Base-by-base conservation (phyloP, 1,139 yeast genomes). In the Suhomyces panamericanus region DNA sequence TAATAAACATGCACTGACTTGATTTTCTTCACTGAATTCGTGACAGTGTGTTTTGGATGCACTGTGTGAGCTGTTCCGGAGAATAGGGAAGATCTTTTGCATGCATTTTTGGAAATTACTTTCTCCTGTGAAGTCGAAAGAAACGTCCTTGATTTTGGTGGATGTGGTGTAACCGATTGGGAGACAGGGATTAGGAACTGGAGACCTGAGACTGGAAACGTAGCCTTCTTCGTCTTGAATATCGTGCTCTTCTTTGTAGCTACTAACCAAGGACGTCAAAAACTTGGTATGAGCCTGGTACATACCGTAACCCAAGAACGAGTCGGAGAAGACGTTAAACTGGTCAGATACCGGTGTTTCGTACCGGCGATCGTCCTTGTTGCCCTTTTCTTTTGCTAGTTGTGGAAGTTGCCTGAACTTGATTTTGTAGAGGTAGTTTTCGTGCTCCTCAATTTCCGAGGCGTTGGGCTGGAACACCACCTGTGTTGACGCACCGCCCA, bases 401-500 rank as follows among this genome's bases (percentile, higher is more conserved):
- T 10, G 31, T 0, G 72, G 73, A 15, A 77, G 52, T 14, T 73
- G 66, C 28, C 78, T 67, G 37, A 87, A 64, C 15, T 71, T 69
- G 2, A 87, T 63, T 32, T 68, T 67, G 56, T 77, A 80, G 45
- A 87, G 62, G 41, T 78, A 79, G 44, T 81, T 80, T 42, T 69
- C 61, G 53, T 83, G 85, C 45, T 78, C 80, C 6, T 63, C 66
- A 12, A 71, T 67, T 50, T 83, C 87, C 0, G 84, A 70, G 15
- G 66, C 48, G 54, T 80, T 78, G 0, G 95, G 95, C 52, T 81
- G 86, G 60, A 86, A 87, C 0, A 89, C 87, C 31, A 88, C 80
- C 59, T 88, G 96, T 0, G 95, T 84, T 1, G 93, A 85, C 0
- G 95, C 95, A 0, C 96, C 96, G 4, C 96, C 96, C 90, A 88